Base-by-base conservation (phyloP, 495 filamentous ascomycete species). In the Bathelium albidoporum region DNA sequence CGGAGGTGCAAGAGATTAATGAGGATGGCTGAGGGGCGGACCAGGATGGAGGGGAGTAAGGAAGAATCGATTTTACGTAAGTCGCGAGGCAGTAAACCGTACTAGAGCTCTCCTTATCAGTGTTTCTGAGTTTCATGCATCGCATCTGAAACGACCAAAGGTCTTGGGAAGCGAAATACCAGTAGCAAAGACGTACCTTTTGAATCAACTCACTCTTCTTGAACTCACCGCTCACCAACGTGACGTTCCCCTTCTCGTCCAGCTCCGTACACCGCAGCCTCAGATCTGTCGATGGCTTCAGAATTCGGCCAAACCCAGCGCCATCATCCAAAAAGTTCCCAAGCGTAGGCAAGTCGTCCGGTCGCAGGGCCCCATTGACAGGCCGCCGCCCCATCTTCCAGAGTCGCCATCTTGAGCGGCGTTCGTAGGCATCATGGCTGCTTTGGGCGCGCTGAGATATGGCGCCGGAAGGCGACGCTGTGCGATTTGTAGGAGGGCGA, bases 11-110 rank as follows among this genome's bases (percentile, higher is more conserved):
- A 83, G 20, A 98, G 81, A 69, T 97, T 97, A 69, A 98, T 88
- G 0, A 98, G 80, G 64, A 98, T 97, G 11, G 94, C 91, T 43
- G 88, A 91, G 31, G 91, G 91, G 58, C 94, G 92, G 62, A 98
- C 87, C 60, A 97, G 86, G 59, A 98, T 97, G 67, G 96, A 90
- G 4, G 94, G 94, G n/a, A 98, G 83, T 65, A 95, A 88, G 59
- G 90, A 96, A n/a, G 91, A 95, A 72, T 97, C 94, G 69, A 97
- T 96, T 73, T 98, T 98, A 69, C 94, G 89, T 9, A 98, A 81
- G 79, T 98, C 94, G 58, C 94, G 92, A 60, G 95, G 92, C 14
- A 97, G 85, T 29, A 98, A 85, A 41, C 94, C 94, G 72, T 97
- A 97, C 91, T 97, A 64, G 9, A 26, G 11, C 22, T 29, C 16